Conservation (phyloP, 2,329 filamentous ascomycete genomes). For the Alternaria incomplexa region DNA sequence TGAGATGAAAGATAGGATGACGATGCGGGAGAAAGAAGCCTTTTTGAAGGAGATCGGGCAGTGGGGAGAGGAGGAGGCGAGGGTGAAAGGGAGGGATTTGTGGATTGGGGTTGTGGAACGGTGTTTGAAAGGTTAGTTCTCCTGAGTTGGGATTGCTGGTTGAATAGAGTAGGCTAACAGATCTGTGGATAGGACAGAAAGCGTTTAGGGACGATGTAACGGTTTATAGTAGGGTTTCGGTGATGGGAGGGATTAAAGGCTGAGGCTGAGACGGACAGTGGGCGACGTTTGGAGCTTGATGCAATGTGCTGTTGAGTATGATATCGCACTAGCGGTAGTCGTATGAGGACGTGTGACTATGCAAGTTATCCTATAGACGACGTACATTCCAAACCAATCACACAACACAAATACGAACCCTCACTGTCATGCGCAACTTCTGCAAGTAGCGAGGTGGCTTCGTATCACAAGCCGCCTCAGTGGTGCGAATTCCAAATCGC, state of each 20-base stretch:
- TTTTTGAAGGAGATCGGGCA: slow-evolving; percentile 27
- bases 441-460: background rate
- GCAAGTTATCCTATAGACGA: background rate
- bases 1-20: slow-evolving; percentile 11
- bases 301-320: background rate
- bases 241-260: background rate
- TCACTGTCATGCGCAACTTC: accelerated
- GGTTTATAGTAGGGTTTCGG: background rate
- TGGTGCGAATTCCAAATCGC: background rate
- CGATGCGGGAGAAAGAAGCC: slow-evolving; percentile 2
- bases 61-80: slow-evolving; percentile 32
- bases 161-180: background rate
- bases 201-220: slow-evolving; percentile 13
- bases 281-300: background rate
- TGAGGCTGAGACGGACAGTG: background rate
- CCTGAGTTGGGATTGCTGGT: background rate
- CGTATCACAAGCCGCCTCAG: background rate
- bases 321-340: background rate
- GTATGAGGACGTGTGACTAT: background rate
- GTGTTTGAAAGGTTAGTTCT: slow-evolving; percentile 14
- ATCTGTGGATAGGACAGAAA: background rate
- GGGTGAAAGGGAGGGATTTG: slow-evolving; percentile 32
- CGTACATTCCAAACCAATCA: background rate
- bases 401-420: too few relatives aligned
- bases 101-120: slow-evolving; percentile 30